A percentile compares a stretch with the other conserved stretches of the same genome.
Conservation (phyloP, 2,329 filamentous ascomycete genomes). For the Penicillium sp. region DNA sequence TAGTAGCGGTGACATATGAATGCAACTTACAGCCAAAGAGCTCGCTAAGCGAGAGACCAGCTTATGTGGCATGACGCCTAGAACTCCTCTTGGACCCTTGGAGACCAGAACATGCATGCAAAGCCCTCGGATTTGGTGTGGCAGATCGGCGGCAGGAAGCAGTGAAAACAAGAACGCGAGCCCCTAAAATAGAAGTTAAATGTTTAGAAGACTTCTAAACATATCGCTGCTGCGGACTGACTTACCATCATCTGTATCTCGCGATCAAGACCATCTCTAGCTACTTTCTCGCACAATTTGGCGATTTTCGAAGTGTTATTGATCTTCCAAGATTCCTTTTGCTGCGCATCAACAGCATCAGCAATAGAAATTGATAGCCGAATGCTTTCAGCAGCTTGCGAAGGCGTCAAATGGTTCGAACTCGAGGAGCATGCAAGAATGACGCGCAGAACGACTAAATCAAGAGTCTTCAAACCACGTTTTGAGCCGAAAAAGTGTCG, state of each 20-base stretch:
- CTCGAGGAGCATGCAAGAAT: constrained; percentile 39
- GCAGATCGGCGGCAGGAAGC: constrained; percentile 19
- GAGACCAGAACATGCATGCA: constrained; percentile 25
- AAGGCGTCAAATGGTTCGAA: constrained; percentile 23
- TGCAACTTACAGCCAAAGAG: constrained; percentile 35
- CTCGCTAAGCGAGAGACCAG: constrained; percentile 30
- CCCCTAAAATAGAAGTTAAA: constrained; percentile 23
- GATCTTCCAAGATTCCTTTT: constrained; percentile 33
- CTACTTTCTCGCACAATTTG: constrained; percentile 38
- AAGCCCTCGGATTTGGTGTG: constrained; percentile 24
- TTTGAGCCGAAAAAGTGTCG: constrained; percentile 38
- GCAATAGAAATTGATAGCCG: constrained; percentile 34
- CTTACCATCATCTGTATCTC: constrained; percentile 34
- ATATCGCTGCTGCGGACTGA: neutral
- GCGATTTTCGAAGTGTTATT: constrained; percentile 31
- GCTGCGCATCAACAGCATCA: constrained; percentile 29
- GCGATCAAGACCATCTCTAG: constrained; percentile 23
- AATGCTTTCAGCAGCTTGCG: constrained; percentile 33
- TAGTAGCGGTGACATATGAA: neutral
- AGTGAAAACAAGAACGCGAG: constrained; percentile 29
- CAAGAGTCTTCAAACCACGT: constrained; percentile 37
- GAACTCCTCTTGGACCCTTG: constrained; percentile 16
- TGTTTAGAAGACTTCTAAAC: neutral
- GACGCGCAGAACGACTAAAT: constrained; percentile 38
- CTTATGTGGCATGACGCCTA: constrained; percentile 21